phyloP scores from a whole-genome alignment of 2,329 filamentous ascomycete species.

The Curvularia sp. region DNA sequence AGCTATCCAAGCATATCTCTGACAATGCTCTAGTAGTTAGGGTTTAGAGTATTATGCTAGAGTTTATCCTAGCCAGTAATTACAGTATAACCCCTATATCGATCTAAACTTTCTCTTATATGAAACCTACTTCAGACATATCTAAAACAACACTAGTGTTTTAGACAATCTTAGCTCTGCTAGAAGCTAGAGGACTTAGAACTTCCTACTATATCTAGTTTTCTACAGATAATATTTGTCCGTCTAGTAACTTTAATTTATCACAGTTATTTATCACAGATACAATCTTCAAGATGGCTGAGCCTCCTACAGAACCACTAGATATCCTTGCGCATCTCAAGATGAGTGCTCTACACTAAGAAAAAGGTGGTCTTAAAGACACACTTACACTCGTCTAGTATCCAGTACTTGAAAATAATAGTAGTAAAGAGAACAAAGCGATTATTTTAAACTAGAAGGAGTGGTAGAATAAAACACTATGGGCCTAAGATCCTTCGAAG shows the following conservation, averaged over 20 bases:
- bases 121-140: not conserved
- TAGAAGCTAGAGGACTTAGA: not conserved
- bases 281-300: not conserved
- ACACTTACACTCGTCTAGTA: not conserved
- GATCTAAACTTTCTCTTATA: no score
- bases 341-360: not conserved
- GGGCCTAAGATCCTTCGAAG: not conserved
- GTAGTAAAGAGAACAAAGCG: not conserved
- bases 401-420: not conserved
- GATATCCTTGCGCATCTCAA: not conserved
- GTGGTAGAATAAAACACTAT: not conserved
- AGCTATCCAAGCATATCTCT: no score
- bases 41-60: no score
- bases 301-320: not conserved
- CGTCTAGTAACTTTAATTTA: not conserved
- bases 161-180: not conserved
- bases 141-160: not conserved
- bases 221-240: not conserved
- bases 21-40: no score
- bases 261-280: not conserved
- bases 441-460: not conserved
- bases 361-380: not conserved
- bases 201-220: not conserved
- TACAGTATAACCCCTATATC: no score
- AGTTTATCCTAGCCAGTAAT: no score